These are phyloP conservation scores for Pseudogymnoascus sp. DNA, from an alignment of 2,329 filamentous ascomycete genomes.

Conservation along the genomic window DNA sequence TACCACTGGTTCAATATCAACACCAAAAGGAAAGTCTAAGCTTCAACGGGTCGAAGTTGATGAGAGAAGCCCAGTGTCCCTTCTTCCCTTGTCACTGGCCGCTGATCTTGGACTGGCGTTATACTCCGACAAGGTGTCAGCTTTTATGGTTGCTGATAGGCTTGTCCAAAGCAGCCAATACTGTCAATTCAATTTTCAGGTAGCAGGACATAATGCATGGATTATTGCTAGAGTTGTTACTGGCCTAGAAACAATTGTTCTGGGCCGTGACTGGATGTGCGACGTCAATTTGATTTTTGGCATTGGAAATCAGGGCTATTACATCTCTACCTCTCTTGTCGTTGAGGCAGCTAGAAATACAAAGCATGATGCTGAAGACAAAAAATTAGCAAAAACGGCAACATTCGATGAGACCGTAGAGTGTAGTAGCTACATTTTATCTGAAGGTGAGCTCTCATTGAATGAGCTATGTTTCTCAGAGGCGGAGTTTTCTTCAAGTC, in stretches of 20 bases:
- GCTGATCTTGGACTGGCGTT: conserved; percentile 12
- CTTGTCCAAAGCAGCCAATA: conserved; percentile 14
- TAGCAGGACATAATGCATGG: conserved; percentile 3
- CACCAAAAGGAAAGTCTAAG: conserved; percentile 10
- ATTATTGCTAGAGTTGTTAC: conserved; percentile 14
- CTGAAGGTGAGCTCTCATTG: background rate
- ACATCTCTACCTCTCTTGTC: conserved; percentile 14
- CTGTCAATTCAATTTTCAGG: conserved; percentile 12
- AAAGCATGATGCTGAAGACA: conserved; percentile 11
- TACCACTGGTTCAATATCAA: conserved; percentile 15
- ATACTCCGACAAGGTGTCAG: conserved; percentile 10
- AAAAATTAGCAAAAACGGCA: background rate
- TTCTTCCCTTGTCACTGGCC: conserved; percentile 14
- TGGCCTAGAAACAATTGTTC: conserved; percentile 13
- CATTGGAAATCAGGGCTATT: conserved; percentile 14
- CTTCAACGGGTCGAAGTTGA: conserved; percentile 16
- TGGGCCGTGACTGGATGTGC: conserved; percentile 15
- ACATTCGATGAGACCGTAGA: background rate
- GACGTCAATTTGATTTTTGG: conserved; percentile 11
- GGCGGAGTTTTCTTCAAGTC: background rate
- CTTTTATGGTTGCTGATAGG: conserved; percentile 11
- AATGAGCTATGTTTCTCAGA: background rate
- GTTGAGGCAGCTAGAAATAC: conserved; percentile 12
- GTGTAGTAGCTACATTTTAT: background rate
- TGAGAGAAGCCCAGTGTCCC: conserved; percentile 13